Evolutionary conservation across 2,329 filamentous ascomycete genomes (phyloP).

Genomic region (Alternaria sp.): DNA sequence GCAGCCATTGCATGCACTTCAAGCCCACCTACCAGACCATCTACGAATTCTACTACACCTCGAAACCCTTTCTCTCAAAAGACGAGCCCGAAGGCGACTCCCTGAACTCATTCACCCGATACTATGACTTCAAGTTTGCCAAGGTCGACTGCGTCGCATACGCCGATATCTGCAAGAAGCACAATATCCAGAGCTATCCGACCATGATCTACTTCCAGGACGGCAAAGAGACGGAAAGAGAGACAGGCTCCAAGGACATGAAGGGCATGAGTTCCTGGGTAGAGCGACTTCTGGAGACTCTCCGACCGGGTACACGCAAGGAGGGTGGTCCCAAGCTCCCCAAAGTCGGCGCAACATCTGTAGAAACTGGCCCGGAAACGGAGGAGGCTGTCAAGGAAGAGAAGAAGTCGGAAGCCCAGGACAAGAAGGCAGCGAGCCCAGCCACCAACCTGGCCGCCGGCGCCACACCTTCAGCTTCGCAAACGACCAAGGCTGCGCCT

Average conservation of each 20-base stretch:
- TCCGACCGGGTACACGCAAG: slow-evolving; percentile 81
- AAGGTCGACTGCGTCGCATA: slow-evolving; percentile 85
- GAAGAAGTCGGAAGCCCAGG: slow-evolving; percentile 20
- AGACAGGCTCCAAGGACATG: slow-evolving; percentile 73
- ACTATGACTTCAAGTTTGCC: slow-evolving; percentile 89
- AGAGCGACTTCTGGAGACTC: slow-evolving; percentile 76
- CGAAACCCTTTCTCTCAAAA: slow-evolving; percentile 66
- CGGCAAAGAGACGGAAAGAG: slow-evolving; percentile 68
- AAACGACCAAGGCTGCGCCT: slow-evolving; percentile 33
- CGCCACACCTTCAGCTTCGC: slow-evolving; percentile 27
- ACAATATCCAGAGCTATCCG: slow-evolving; percentile 74
- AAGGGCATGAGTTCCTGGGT: slow-evolving; percentile 70
- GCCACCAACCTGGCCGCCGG: background rate
- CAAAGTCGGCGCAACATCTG: slow-evolving; percentile 66
- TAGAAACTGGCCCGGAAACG: slow-evolving; percentile 51
- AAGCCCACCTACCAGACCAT: slow-evolving; percentile 88
- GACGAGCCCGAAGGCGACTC: slow-evolving; percentile 56
- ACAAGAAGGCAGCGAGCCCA: slow-evolving; percentile 5
- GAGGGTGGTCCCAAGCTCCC: slow-evolving; percentile 71
- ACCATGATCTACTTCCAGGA: slow-evolving; percentile 81
- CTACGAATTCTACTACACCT: slow-evolving; percentile 96
- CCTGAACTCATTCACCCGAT: slow-evolving; percentile 74
- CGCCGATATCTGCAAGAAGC: slow-evolving; percentile 74
- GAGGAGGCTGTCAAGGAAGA: slow-evolving; percentile 46
- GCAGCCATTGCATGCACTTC: slow-evolving; percentile 76